Conservation (phyloP, 345 rosid genomes). For the Brassica juncea region DNA sequence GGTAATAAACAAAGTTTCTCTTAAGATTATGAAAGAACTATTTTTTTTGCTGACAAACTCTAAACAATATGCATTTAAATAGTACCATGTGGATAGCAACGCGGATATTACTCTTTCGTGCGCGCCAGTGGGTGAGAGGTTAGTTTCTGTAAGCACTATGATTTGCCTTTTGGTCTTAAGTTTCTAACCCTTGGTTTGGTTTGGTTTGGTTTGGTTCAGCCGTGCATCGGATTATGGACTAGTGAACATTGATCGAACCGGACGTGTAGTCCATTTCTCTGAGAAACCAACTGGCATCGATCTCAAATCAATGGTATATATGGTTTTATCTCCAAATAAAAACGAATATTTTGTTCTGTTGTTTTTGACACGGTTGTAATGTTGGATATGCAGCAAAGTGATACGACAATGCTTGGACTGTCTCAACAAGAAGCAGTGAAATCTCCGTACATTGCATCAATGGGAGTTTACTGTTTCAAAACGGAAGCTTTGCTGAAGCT, state of each 20-base stretch:
- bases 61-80: slow-evolving; percentile 40
- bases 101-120: slow-evolving; percentile 89
- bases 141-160: slow-evolving; percentile 25
- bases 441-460: slow-evolving; percentile 83
- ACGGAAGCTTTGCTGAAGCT: slow-evolving; percentile 72
- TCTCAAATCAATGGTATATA: slow-evolving; percentile 73
- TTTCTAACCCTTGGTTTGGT: not conserved
- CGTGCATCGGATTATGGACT: slow-evolving; percentile 93
- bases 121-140: slow-evolving; percentile 72
- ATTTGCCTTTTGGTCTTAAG: not conserved
- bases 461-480: slow-evolving; percentile 90
- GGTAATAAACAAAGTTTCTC: slow-evolving; percentile 31
- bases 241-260: slow-evolving; percentile 71
- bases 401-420: slow-evolving; percentile 68
- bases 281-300: slow-evolving; percentile 83
- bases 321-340: not conserved
- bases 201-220: slow-evolving; percentile 42
- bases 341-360: not conserved
- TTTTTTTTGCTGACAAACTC: slow-evolving; percentile 3
- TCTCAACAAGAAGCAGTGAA: slow-evolving; percentile 62
- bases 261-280: slow-evolving; percentile 67
- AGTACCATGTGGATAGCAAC: slow-evolving; percentile 76
- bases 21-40: not conserved
- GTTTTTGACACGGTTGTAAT: not conserved
- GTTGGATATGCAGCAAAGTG: slow-evolving; percentile 63